Evolutionary conservation across 2,329 filamentous ascomycete species (phyloP), one percentile per base, ranked within the genome.

Genomic region (Penicillium sp.): DNA sequence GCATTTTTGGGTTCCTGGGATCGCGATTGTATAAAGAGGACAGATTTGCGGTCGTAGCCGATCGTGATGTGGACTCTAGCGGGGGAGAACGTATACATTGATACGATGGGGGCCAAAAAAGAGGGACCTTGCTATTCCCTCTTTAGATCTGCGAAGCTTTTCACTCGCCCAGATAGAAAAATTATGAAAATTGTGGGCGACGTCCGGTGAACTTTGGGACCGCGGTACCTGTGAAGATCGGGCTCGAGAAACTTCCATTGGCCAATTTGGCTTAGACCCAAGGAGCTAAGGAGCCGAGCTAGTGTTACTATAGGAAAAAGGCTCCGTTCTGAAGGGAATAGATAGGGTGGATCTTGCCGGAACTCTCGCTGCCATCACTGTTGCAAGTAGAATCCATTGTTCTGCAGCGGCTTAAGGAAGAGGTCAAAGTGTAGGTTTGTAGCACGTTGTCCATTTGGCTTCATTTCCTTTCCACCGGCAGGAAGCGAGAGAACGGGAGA

Each of bases 201-300:
- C 39, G 14, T 26, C 14, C 8, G 14, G 21, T n/a, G 24, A 37
- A 37, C 33, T 48, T 51, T 26, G 48, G 47, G 51, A 51, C 53
- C 45, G 49, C 40, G 45, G 47, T 40, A 28, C 16, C 37, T 37
- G 51, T 33, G 33, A 40, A 37, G 50, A 53, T 24, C 33, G 29
- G 10, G 19, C 28, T 55, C 50, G 53, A 56, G 58, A 59, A 62
- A 31, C 18, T 63, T 63, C 55, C 29, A 62, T 59, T 51, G 54
- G 48, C 18, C 24, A 36, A 34, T 14, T 55, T 24, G 42, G 14
- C 42, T 53, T 54, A 19, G 39, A 39, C 39, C 37, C 31, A 44
- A 18, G 50, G 29, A 43, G 23, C 36, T 29, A 44, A 31, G 5
- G 16, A 23, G 26, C n/a, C 29, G 36, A 28, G 36, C 45, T 47